Evolutionary conservation across 2,329 filamentous ascomycete genomes (phyloP).

Genomic region (Alternaria consortialis): DNA sequence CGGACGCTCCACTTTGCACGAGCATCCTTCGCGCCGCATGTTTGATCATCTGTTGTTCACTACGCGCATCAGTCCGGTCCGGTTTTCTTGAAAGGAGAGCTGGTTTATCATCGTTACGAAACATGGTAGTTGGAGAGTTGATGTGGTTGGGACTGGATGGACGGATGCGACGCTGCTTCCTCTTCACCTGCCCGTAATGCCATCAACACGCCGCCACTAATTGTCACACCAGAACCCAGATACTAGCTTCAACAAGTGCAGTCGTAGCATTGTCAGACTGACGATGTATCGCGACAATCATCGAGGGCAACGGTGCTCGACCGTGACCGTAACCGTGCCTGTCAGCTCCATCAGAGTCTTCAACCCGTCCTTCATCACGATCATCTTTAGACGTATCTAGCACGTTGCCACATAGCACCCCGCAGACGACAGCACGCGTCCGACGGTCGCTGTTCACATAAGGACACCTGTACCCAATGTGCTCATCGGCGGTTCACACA

Average conservation of each 20-base stretch:
- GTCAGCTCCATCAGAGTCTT: neutral
- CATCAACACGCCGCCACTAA: neutral
- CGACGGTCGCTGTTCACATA: neutral
- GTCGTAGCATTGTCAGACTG: neutral
- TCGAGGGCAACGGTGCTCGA: neutral
- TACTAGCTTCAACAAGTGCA: neutral
- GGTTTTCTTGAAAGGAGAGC: neutral
- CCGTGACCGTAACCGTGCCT: neutral
- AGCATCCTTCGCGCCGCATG: neutral
- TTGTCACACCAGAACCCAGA: neutral
- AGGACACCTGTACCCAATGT: neutral
- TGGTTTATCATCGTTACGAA: neutral
- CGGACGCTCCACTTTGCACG: neutral
- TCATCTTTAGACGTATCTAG: neutral
- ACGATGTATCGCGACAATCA: neutral
- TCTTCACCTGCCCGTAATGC: neutral
- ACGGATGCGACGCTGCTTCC: neutral
- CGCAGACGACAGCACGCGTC: neutral
- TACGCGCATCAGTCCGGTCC: neutral
- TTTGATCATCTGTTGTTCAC: neutral
- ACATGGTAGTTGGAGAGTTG: neutral
- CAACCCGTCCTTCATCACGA: neutral
- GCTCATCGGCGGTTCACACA: neutral
- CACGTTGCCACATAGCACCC: neutral
- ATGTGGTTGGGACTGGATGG: neutral